A percentile compares a stretch with the other conserved stretches of the same genome.
Conservation (phyloP, 192 early-diverging fungal genomes). For the Linnemannia hyalina region DNA sequence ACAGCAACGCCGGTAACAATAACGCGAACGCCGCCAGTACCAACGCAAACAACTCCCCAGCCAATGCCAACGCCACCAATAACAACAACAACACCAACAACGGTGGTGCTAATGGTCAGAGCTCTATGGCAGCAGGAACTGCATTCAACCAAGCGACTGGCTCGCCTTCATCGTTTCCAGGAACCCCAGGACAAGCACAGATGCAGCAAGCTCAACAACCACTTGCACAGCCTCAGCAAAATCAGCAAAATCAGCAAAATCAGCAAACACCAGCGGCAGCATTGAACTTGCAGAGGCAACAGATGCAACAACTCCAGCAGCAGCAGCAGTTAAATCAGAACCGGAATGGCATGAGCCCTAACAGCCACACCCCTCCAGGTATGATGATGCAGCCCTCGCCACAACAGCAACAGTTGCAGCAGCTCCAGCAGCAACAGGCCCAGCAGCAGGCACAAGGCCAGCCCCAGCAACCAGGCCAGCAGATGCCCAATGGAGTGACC, state of each 20-base stretch:
- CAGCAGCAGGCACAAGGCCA: slow-evolving; percentile 33
- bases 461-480: slow-evolving; percentile 8
- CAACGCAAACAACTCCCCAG: background rate
- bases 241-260: background rate
- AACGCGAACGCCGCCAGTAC: slow-evolving; percentile 4
- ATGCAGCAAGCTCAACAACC: slow-evolving; percentile 29
- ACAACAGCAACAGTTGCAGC: slow-evolving; percentile 31
- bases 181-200: background rate
- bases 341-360: slow-evolving; percentile 28
- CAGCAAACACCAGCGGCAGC: background rate
- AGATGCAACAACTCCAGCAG: slow-evolving; percentile 27
- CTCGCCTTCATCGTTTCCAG: slow-evolving; percentile 2
- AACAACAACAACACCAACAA: slow-evolving; percentile 22
- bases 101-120: slow-evolving; percentile 6
- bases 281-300: slow-evolving; percentile 1
- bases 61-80: slow-evolving; percentile 5
- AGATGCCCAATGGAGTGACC: slow-evolving; percentile 1
- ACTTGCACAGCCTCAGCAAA: background rate
- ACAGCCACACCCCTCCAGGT: background rate
- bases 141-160: slow-evolving; percentile 22
- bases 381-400: slow-evolving; percentile 28
- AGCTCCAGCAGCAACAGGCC: slow-evolving; percentile 2
- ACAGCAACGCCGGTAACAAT: slow-evolving; percentile 6
- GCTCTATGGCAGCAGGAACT: slow-evolving; percentile 1
- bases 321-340: slow-evolving; percentile 36